Percentiles rank a stretch among this genome's conserved stretches.
Conservation (phyloP, 495 filamentous ascomycete genomes). For the Aspergillus nidulans region DNA sequence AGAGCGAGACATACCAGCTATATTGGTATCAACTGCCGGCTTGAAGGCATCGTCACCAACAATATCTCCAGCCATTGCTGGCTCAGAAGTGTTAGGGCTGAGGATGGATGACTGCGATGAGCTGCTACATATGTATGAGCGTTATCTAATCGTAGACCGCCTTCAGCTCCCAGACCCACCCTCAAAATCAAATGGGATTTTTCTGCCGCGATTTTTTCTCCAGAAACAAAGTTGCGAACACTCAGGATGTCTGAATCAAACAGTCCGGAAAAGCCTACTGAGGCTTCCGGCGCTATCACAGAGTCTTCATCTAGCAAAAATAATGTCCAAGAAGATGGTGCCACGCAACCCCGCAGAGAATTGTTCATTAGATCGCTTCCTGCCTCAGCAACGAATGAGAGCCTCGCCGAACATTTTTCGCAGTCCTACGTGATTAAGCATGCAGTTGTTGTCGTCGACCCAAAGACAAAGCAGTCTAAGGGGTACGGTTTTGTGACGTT, state of each 20-base stretch:
- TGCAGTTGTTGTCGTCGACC: constrained; percentile 79
- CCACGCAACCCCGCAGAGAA: constrained; percentile 52
- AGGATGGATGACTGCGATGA: not conserved
- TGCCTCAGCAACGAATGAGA: constrained; percentile 71
- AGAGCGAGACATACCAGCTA: constrained; percentile 14
- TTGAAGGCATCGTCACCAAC: constrained; percentile 48
- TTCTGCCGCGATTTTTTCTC: constrained; percentile 46
- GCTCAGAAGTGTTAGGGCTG: too few relatives aligned
- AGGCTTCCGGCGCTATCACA: constrained; percentile 19
- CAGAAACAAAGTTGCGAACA: constrained; percentile 15
- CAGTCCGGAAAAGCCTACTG: constrained; percentile 27
- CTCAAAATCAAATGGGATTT: constrained; percentile 19
- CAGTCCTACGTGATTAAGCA: constrained; percentile 92
- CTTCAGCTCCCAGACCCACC: constrained; percentile 23
- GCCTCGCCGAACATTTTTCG: constrained; percentile 82
- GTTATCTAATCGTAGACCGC: constrained; percentile 11
- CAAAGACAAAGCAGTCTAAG: constrained; percentile 74
- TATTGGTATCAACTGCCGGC: constrained; percentile 47
- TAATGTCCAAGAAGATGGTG: constrained; percentile 16
- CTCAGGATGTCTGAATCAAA: constrained; percentile 30
- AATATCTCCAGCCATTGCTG: constrained; percentile 8
- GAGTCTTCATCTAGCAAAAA: constrained; percentile 21
- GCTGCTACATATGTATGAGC: too few relatives aligned
- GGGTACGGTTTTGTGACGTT: constrained; percentile 98
- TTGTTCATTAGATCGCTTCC: constrained; percentile 90